Evolutionary conservation across 106 monocot genomes (phyloP).

Genomic region (Dendrobium catenatum): DNA sequence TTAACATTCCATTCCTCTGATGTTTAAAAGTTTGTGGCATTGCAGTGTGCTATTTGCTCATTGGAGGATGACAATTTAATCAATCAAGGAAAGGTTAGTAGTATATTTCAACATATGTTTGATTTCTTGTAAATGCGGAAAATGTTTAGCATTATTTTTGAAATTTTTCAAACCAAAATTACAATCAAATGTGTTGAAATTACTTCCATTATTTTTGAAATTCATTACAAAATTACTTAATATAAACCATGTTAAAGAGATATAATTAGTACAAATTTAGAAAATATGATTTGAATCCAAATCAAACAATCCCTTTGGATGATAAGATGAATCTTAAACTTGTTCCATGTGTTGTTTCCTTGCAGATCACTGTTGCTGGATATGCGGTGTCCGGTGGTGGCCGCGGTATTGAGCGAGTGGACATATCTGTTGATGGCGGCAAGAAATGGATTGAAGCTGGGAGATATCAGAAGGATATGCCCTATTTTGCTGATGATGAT

Average conservation of each 20-base stretch:
- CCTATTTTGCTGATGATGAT: constrained; percentile 46
- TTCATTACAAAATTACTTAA: neutral
- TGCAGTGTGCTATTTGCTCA: constrained; percentile 87
- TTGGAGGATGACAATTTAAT: constrained; percentile 65
- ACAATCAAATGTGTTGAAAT: neutral
- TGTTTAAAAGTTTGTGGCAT: neutral
- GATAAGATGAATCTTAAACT: neutral
- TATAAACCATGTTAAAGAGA: neutral
- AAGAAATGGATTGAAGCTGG: constrained; percentile 63
- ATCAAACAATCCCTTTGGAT: neutral
- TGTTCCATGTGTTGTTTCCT: constrained; percentile 7
- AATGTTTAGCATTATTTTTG: no score
- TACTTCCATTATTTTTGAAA: neutral
- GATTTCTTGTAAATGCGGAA: neutral
- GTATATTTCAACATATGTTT: neutral
- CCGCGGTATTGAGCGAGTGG: constrained; percentile 91
- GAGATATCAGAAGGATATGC: constrained; percentile 37
- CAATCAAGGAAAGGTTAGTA: constrained; percentile 47
- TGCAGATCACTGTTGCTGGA: constrained; percentile 49
- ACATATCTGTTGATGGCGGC: constrained; percentile 76
- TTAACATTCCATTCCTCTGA: neutral
- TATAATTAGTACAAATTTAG: neutral
- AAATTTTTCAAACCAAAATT: neutral
- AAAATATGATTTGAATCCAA: neutral
- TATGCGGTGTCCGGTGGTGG: constrained; percentile 88